Evolutionary conservation across 306 rosid species (phyloP).

Genomic region (Glycine latifolia): DNA sequence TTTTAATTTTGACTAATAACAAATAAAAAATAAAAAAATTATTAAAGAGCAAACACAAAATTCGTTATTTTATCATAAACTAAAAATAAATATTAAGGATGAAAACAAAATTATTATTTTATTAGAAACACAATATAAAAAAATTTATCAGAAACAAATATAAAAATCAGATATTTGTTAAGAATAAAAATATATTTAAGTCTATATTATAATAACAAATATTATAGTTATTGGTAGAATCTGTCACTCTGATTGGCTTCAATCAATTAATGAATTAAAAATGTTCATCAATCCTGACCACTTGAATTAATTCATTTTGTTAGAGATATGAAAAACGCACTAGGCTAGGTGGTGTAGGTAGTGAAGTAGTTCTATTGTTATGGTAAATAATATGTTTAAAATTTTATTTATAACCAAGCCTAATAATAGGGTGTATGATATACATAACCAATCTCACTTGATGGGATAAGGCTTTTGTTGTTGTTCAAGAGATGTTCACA

Average conservation of each 20-base stretch:
- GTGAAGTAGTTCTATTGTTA: not conserved
- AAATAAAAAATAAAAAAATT: no score
- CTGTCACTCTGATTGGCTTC: not conserved
- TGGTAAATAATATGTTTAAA: not conserved
- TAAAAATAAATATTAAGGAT: no score
- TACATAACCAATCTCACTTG: not conserved
- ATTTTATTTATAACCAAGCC: not conserved
- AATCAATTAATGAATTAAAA: not conserved
- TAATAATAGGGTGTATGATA: not conserved
- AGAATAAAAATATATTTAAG: no score
- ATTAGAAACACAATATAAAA: no score
- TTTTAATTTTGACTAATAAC: no score
- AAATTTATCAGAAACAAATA: no score
- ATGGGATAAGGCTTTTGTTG: no score
- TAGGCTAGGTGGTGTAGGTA: not conserved
- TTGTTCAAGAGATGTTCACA: no score
- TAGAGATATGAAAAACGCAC: not conserved
- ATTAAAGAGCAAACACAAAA: no score
- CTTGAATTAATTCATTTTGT: slow-evolving; percentile 6
- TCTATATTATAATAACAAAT: not conserved
- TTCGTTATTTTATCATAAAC: no score
- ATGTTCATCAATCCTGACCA: not conserved
- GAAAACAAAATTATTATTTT: no score
- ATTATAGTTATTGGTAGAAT: not conserved
- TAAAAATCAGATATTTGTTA: no score